Evolutionary conservation across 768 basidiomycete genomes (phyloP), one percentile per base, ranked within the genome.

Genomic region (Suillus weaverae): DNA sequence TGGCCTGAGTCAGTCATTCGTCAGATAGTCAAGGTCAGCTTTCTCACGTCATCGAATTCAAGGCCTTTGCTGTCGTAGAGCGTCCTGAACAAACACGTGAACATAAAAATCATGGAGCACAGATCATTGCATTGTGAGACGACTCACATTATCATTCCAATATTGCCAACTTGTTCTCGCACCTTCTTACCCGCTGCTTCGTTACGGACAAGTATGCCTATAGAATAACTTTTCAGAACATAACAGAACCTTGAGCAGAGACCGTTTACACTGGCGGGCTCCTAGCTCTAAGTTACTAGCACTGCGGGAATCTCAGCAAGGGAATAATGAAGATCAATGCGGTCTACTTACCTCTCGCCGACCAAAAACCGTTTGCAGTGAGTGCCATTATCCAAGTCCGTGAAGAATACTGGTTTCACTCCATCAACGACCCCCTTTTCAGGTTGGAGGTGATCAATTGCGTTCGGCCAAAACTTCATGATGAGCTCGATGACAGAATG

Each of bases 141-240:
- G 33, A 74, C 84, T 57, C 68, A 87, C 89, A 90, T 76, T n/a
- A 89, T 83, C 5, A 86, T 62, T 7, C 86, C 87, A 16, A 87
- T 81, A 0, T 86, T 75, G 1, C 89, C 89, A 0, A 90, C 79
- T 69, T 86, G 79, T n/a, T 76, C 68, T 54, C 78, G 75, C 11
- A 91, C 71, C 53, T 76, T 77, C 7, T 85, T 70, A 22, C 78
- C 73, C 0, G 88, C 86, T 8, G 71, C 73, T 0, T 89, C 81
- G 61, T 90, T 78, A 9, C 90, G 86, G 7, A 92, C 90, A 3
- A 92, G 76, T 43, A 92, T 89, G 65, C 88, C 90, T 91, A n/a
- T 43, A 60, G 14, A 16, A 14, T 26, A 51, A 5, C 5, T 20
- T 20, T 10, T 26, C 9, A 26, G 35, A 33, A 30, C 43, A 41